Percentiles rank a stretch among this genome's conserved stretches.
phyloP scores from a whole-genome alignment of 768 basidiomycete genomes.

The Termitomyces sp. region DNA sequence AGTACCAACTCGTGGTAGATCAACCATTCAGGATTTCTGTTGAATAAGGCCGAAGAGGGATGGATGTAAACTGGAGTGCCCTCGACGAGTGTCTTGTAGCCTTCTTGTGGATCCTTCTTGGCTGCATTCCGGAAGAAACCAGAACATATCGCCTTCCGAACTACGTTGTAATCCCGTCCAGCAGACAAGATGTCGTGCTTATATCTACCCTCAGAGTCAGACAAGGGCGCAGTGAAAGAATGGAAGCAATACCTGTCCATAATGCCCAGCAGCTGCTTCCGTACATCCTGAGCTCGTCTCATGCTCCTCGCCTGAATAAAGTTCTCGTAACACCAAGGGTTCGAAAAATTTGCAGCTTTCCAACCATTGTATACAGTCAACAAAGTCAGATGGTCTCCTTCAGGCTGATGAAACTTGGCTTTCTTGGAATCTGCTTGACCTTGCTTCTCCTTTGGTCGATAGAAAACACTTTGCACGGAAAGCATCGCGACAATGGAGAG shows the following conservation, averaged over 20 bases:
- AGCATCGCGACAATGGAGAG: conserved; percentile 97
- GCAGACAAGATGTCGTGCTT: conserved; percentile 96
- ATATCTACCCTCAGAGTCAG: conserved; percentile 47
- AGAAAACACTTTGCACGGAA: conserved; percentile 93
- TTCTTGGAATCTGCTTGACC: conserved; percentile 99
- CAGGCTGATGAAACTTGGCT: conserved; percentile 98
- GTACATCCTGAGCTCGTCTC: conserved; percentile 94
- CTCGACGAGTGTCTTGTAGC: conserved; percentile 96
- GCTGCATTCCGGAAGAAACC: conserved; percentile 98
- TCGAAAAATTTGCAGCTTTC: conserved; percentile 94
- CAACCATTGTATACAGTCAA: conserved; percentile 97
- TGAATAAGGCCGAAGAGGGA: conserved; percentile 94
- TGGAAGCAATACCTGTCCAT: conserved; percentile 79
- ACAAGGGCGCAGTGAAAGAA: neutral
- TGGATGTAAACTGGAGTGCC: conserved; percentile 99
- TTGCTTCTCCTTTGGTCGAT: conserved; percentile 99
- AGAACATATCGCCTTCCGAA: conserved; percentile 93
- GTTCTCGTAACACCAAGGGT: conserved; percentile 99
- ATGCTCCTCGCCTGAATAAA: conserved; percentile 98
- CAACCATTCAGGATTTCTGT: conserved; percentile 93
- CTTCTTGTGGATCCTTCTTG: conserved; percentile 97
- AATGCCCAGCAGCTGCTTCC: conserved; percentile 96
- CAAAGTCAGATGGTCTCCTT: conserved; percentile 91
- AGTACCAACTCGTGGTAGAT: conserved; percentile 95
- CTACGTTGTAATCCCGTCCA: conserved; percentile 86